These are phyloP conservation scores for Juncus inflexus DNA, from an alignment of 176 grass and related monocot genomes.

Conservation along the genomic window DNA sequence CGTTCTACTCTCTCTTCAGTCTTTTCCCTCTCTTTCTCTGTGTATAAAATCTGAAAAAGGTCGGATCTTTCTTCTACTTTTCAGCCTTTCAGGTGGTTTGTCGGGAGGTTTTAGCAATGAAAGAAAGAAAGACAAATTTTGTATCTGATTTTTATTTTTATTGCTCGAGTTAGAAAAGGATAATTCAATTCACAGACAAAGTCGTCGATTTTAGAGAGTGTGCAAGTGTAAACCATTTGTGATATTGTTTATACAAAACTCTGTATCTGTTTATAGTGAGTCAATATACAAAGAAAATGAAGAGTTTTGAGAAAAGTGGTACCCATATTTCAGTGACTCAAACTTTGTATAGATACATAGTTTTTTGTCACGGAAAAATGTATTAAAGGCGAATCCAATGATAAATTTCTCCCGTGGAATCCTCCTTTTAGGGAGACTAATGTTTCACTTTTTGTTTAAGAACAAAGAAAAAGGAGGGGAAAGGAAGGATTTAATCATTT, in stretches of 20 bases:
- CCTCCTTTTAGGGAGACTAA: too few species aligned
- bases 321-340: too few species aligned
- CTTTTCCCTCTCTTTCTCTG: background rate
- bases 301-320: background rate
- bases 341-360: too few species aligned
- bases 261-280: too few species aligned
- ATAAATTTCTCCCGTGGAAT: too few species aligned
- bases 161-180: background rate
- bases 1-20: slow-evolving; percentile 2
- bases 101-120: slow-evolving; percentile 2
- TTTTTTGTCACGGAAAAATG: too few species aligned
- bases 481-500: too few species aligned
- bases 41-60: slow-evolving; percentile 11
- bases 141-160: background rate
- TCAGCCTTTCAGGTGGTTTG: slow-evolving; percentile 12
- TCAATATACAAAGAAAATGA: background rate
- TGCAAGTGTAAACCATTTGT: slow-evolving; percentile 3
- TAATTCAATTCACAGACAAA: slow-evolving; percentile 6
- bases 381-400: too few species aligned
- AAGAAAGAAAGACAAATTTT: slow-evolving; percentile 15
- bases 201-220: slow-evolving; percentile 15
- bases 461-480: too few species aligned
- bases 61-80: slow-evolving; percentile 15
- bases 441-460: too few species aligned
- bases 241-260: too few species aligned